Evolutionary conservation across 345 rosid species (phyloP).

Genomic region (Aquilaria yunnanensis): DNA sequence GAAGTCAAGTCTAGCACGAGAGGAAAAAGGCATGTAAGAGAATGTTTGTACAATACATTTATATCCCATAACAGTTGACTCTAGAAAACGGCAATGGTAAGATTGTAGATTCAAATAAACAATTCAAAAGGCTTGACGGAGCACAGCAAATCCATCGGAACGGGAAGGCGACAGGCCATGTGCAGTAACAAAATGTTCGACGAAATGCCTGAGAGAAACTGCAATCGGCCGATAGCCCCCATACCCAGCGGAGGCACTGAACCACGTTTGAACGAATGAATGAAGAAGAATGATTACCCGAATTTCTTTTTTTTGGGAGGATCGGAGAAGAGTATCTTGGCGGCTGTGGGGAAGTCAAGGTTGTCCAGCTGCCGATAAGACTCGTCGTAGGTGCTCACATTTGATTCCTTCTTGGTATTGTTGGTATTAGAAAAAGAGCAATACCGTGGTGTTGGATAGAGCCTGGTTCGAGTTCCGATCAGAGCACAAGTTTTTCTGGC

Average conservation of each 20-base stretch:
- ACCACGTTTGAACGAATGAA: slow-evolving; percentile 1
- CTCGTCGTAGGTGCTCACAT: slow-evolving; percentile 41
- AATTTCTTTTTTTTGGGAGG: slow-evolving; percentile 61
- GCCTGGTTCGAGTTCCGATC: slow-evolving; percentile 20
- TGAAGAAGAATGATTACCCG: slow-evolving; percentile 42
- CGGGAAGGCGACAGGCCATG: background rate
- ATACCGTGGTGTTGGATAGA: slow-evolving; percentile 16
- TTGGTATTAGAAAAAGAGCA: slow-evolving; percentile 24
- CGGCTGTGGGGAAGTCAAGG: slow-evolving; percentile 71
- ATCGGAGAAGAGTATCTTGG: slow-evolving; percentile 68
- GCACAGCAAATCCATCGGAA: background rate
- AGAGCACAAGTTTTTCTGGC: slow-evolving; percentile 28
- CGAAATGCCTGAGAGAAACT: slow-evolving; percentile 23
- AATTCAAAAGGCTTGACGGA: background rate
- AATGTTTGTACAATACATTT: background rate
- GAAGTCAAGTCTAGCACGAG: slow-evolving; percentile 68
- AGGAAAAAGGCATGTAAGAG: slow-evolving; percentile 17
- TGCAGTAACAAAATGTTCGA: slow-evolving; percentile 15
- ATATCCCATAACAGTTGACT: no score
- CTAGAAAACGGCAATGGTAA: background rate
- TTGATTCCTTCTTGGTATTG: slow-evolving; percentile 29
- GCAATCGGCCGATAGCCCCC: background rate
- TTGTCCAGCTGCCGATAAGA: slow-evolving; percentile 59
- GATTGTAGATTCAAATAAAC: background rate
- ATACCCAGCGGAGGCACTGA: background rate